Conservation (phyloP, 345 rosid genomes). For the Hirschfeldia incana region DNA sequence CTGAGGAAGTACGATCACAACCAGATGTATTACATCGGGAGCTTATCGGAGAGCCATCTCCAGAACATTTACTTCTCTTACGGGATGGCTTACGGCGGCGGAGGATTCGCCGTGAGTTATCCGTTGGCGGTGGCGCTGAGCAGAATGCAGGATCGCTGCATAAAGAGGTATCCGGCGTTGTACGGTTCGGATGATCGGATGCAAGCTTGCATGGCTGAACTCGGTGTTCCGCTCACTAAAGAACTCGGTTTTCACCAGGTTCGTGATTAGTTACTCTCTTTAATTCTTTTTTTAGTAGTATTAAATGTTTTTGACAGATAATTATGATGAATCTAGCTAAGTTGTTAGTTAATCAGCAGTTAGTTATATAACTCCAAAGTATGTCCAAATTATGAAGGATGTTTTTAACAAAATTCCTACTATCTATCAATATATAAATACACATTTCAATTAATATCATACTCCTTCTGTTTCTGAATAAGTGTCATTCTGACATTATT, state of each 20-base stretch:
- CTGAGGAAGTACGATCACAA: conserved; percentile 78
- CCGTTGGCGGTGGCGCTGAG: conserved; percentile 82
- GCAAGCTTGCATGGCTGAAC: conserved; percentile 99
- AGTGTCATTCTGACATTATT: too few relatives aligned
- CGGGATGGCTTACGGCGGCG: conserved; percentile 99
- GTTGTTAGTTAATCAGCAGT: conserved; percentile 6
- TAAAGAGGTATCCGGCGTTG: conserved; percentile 81
- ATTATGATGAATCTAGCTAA: not conserved
- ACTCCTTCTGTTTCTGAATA: too few relatives aligned
- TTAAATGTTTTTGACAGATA: conserved; percentile 14
- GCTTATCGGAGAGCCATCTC: conserved; percentile 90
- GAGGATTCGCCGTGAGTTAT: conserved; percentile 94
- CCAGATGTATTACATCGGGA: conserved; percentile 89
- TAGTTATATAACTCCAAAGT: not conserved
- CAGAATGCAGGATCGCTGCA: conserved; percentile 86
- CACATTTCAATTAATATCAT: not conserved
- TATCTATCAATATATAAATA: not conserved
- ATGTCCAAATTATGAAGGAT: not conserved
- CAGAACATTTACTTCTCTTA: conserved; percentile 95
- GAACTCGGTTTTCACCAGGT: conserved; percentile 99
- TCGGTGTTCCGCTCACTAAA: conserved; percentile 98
- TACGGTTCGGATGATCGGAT: conserved; percentile 98
- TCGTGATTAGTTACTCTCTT: conserved; percentile 7
- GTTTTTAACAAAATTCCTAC: not conserved
- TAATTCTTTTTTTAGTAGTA: not conserved